phyloP scores from a whole-genome alignment of 2,329 filamentous ascomycete genomes.

The Penicillium psychrosexuale region DNA sequence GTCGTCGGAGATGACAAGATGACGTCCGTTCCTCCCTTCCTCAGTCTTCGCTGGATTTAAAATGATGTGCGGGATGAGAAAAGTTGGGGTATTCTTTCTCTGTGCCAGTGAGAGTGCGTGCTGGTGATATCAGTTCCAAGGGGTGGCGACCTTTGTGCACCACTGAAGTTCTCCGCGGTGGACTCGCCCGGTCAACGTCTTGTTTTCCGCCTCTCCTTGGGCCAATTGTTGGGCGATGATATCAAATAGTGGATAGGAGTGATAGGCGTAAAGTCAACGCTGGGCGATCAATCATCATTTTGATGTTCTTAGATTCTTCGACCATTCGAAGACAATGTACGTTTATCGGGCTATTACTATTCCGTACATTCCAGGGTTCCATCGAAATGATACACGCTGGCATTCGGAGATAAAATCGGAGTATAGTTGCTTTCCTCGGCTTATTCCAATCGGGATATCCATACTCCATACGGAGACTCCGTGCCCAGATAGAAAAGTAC shows the following conservation, averaged over 20 bases:
- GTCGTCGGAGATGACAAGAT: constrained; percentile 25
- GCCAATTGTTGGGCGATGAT: constrained; percentile 21
- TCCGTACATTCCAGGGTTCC: neutral
- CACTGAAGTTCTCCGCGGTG: constrained; percentile 21
- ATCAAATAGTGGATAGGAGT: constrained; percentile 21
- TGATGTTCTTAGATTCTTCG: neutral
- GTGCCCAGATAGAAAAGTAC: neutral
- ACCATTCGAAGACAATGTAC: neutral
- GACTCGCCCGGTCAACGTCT: constrained; percentile 11
- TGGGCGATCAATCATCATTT: constrained; percentile 1
- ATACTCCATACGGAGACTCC: neutral
- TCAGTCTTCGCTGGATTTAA: neutral
- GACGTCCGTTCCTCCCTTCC: neutral
- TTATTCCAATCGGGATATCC: neutral
- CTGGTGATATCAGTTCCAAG: constrained; percentile 16
- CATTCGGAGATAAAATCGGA: neutral
- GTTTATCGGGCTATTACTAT: neutral
- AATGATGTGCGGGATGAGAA: neutral
- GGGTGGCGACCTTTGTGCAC: constrained; percentile 14
- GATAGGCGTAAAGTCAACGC: neutral
- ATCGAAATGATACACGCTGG: neutral
- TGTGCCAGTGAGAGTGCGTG: constrained; percentile 1
- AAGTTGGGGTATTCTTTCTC: neutral
- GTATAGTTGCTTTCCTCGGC: neutral
- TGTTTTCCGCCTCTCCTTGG: constrained; percentile 16